Evolutionary conservation across 345 rosid species (phyloP), one percentile per base, ranked within the genome.

Genomic region (Eucalyptus regnans): DNA sequence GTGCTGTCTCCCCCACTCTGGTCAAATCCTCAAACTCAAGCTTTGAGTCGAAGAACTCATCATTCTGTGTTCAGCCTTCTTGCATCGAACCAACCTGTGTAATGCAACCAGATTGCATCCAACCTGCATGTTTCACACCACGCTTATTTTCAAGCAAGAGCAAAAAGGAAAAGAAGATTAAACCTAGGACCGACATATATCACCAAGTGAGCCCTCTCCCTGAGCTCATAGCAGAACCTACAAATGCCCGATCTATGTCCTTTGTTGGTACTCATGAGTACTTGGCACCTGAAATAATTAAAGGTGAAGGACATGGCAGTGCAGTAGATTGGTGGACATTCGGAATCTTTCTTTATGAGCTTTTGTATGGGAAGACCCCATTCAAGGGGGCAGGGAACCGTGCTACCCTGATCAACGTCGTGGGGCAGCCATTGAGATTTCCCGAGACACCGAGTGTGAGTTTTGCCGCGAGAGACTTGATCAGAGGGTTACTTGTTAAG

Each of bases 321-420:
- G 94, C 94, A 29, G 94, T 92, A 14, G 94, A 92, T 87, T 92
- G 94, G 94, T 92, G 94, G 94, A 92, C 93, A n/a, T 92, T 90
- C 48, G 94, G 94, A 71, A 89, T 91, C 64, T 91, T 92, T 88
- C 94, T 92, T 9, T 91, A 91, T 56, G 94, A 92, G 88, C 93
- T 92, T 50, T 64, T 92, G 88, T 92, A 87, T 43, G 94, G 94
- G 84, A 92, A 90, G 89, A 92, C 94, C 17, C 94, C 94, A 33
- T 92, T 92, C 48, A 91, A 91, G 89, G 94, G 94, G 50, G 89
- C 92, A 33, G 94, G 93, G 84, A 92, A 91, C 88, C 90, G 94
- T 16, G 93, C 94, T 15, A 92, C 94, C 46, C 62, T 92, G 50
- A 91, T 91, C 87, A 92, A 92, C 68, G 93, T 92, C 20, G 94